These are phyloP conservation scores for Suhomyces pyralidae DNA, from an alignment of 805 yeast species.

Conservation along the genomic window DNA sequence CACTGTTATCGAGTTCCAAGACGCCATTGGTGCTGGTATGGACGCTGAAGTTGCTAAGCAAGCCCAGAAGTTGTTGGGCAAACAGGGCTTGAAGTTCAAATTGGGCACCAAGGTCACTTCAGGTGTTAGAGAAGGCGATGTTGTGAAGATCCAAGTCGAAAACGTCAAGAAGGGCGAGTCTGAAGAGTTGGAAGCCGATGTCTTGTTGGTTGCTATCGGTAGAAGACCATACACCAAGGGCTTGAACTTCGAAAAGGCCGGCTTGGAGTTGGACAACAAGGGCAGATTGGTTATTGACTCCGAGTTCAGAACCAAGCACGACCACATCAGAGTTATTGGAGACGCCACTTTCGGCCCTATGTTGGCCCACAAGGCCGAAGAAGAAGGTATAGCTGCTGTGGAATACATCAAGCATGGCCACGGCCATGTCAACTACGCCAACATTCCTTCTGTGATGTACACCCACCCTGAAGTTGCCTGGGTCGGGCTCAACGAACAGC, in stretches of 20 bases:
- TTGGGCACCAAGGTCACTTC: conserved; percentile 85
- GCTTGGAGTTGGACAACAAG: conserved; percentile 84
- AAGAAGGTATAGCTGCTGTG: conserved; percentile 98
- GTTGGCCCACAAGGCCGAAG: conserved; percentile 99
- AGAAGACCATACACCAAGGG: conserved; percentile 97
- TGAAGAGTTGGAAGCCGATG: conserved; percentile 82
- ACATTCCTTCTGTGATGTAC: conserved; percentile 98
- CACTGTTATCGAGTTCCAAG: conserved; percentile 87
- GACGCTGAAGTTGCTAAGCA: conserved; percentile 91
- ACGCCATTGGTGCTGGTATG: conserved; percentile 96
- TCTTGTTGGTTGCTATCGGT: conserved; percentile 94
- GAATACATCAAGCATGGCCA: conserved; percentile 90
- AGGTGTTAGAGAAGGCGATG: conserved; percentile 86
- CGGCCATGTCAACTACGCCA: conserved; percentile 97
- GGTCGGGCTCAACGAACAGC: conserved; percentile 97
- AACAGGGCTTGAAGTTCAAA: conserved; percentile 94
- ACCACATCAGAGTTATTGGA: conserved; percentile 96
- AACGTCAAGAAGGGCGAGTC: conserved; percentile 81
- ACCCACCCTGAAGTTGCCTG: conserved; percentile 99
- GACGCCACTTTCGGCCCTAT: conserved; percentile 98
- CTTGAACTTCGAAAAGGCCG: conserved; percentile 81
- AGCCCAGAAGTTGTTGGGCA: conserved; percentile 83
- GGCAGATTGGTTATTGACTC: conserved; percentile 94
- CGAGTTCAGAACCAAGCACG: conserved; percentile 86
- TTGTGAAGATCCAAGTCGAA: conserved; percentile 84